Conservation (phyloP, 1,284 basidiomycete species). For the Schizopora paradoxa region DNA sequence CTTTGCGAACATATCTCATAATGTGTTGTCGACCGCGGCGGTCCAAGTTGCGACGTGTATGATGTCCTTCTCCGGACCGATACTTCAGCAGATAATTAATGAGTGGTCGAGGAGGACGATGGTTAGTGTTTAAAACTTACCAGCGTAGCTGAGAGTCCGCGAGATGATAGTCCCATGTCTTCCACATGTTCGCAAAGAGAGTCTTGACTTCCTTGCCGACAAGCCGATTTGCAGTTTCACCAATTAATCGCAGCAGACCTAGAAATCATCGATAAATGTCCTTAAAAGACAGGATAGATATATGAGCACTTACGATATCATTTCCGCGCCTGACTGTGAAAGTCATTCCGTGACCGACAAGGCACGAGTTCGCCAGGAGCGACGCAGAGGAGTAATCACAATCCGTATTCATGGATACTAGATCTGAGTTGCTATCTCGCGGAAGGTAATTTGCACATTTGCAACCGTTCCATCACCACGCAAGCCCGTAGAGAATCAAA, state of each 20-base stretch:
- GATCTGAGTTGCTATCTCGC: background rate
- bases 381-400: constrained; percentile 95
- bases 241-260: constrained; percentile 77
- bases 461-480: constrained; percentile 88
- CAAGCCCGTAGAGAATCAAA: constrained; percentile 78
- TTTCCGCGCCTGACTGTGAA: constrained; percentile 97
- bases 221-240: constrained; percentile 71
- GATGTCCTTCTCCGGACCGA: constrained; percentile 84
- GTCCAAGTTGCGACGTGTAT: constrained; percentile 82
- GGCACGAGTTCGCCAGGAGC: constrained; percentile 65
- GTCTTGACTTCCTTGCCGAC: constrained; percentile 81
- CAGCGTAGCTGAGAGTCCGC: constrained; percentile 87
- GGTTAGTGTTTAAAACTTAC: constrained; percentile 37
- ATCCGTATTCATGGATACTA: constrained; percentile 70
- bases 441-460: constrained; percentile 37
- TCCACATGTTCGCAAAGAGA: constrained; percentile 86
- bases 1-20: constrained; percentile 83
- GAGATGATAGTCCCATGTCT: constrained; percentile 73
- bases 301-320: constrained; percentile 61
- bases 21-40: constrained; percentile 74
- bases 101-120: background rate
- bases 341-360: constrained; percentile 90
- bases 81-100: constrained; percentile 38
- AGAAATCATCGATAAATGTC: background rate
- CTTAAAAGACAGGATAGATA: background rate